Percentiles rank a stretch among this genome's conserved stretches.
Evolutionary conservation across 257 asterid species (phyloP).

Genomic region (Cordia subcordata): DNA sequence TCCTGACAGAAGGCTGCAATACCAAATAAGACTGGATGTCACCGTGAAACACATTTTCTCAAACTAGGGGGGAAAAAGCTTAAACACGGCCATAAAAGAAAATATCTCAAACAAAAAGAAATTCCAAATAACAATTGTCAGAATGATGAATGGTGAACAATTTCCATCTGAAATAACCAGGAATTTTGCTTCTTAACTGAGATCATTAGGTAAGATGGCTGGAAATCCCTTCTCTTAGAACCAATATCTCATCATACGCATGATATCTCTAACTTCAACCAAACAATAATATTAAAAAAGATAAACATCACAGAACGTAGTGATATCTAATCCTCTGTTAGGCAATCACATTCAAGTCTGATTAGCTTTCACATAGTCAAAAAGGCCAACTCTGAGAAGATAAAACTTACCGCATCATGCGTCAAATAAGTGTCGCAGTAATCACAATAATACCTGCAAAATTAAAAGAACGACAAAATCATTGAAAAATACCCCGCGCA

Average conservation of each 20-base stretch:
- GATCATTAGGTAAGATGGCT: too few species aligned
- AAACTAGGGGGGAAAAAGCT: neutral
- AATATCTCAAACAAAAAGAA: too few species aligned
- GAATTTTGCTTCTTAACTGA: too few species aligned
- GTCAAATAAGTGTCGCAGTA: conserved; percentile 94
- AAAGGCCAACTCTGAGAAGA: neutral
- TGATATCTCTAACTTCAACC: neutral
- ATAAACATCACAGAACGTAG: too few species aligned
- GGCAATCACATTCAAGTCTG: neutral
- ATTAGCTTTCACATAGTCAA: neutral
- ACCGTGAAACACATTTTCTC: neutral
- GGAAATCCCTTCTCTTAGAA: too few species aligned
- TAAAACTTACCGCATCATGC: conserved; percentile 76
- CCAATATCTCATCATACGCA: neutral
- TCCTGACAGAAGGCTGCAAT: conserved; percentile 93
- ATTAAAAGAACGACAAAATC: neutral
- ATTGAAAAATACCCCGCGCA: conserved; percentile 5
- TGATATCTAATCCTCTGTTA: too few species aligned
- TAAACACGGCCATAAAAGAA: too few species aligned
- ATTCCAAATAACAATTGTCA: too few species aligned
- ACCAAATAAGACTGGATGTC: conserved; percentile 5
- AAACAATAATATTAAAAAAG: neutral
- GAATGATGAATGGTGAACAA: too few species aligned
- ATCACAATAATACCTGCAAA: conserved; percentile 81
- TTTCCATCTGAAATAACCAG: too few species aligned